phyloP scores from a whole-genome alignment of 2,329 filamentous ascomycete genomes.

The Venturia asperata region DNA sequence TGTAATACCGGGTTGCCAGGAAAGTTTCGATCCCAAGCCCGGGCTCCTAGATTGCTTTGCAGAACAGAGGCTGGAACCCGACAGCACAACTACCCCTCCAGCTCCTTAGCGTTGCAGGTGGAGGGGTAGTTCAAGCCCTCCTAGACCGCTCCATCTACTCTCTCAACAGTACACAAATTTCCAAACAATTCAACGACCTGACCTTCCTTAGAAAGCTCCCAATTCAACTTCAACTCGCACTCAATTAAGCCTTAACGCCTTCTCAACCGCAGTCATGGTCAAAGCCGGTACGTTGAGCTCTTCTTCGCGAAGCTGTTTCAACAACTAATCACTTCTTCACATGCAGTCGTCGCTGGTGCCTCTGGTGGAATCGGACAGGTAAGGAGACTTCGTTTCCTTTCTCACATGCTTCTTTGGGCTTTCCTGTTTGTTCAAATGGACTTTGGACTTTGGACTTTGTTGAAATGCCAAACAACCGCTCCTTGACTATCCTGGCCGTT shows the following conservation, averaged over 20 bases:
- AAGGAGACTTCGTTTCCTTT: slow-evolving; percentile 26
- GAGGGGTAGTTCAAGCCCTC: not conserved
- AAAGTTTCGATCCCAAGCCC: no score
- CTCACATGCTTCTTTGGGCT: not conserved
- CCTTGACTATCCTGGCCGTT: not conserved
- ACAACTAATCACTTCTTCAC: not conserved
- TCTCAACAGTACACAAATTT: not conserved
- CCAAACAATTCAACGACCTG: not conserved
- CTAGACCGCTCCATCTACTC: not conserved
- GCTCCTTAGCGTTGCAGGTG: no score
- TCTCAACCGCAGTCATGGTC: slow-evolving; percentile 17
- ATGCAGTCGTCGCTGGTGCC: slow-evolving; percentile 76
- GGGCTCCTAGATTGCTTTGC: no score
- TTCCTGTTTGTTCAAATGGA: not conserved
- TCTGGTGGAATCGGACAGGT: slow-evolving; percentile 98
- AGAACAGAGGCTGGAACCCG: no score
- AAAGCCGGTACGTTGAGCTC: slow-evolving; percentile 19
- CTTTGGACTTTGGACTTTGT: not conserved
- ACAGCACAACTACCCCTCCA: no score
- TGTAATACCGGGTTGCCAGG: no score
- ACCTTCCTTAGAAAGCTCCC: not conserved
- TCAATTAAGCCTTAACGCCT: not conserved
- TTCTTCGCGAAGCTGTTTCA: slow-evolving; percentile 16
- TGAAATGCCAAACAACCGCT: not conserved
- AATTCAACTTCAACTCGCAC: not conserved